Base-by-base conservation (phyloP, 2,329 filamentous ascomycete species). In the Neofusicoccum parvum region DNA sequence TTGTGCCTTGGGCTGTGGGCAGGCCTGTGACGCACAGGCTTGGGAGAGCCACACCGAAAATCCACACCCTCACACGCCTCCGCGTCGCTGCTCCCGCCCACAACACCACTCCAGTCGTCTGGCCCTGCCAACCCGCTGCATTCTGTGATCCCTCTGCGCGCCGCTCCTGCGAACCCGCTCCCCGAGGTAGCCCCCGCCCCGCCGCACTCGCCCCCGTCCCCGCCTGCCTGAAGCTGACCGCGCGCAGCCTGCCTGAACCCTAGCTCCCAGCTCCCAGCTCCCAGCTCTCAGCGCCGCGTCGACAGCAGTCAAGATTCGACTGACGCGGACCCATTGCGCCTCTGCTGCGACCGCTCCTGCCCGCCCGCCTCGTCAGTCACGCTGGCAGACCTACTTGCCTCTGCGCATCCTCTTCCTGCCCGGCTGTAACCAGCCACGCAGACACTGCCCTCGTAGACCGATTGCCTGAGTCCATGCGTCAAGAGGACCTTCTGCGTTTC, bases 401-500 rank as follows among this genome's bases (percentile, higher is more conserved):
- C 68, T 51, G 43, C 27, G 59, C 64, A 50, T 53, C 50, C 59
- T 39, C 48, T 32, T 64, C 70, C 74, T 76, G 76, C 74, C 76
- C 76, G 76, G 76, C 75, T 75, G 66, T 71, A 60, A 70, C 43
- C 66, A 74, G 75, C 75, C 76, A 56, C 71, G 75, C 75, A 77
- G 75, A 72, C 70, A 65, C 63, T 59, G 65, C 67, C 64, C 69
- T 62, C 65, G 37, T 53, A 41, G 34, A 20, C 20, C 50, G 15
- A 20, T 58, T 65, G 64, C 56, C n/a, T 60, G 71, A 70, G 79
- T 92, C 88, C 89, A 97, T 97, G 93, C 94, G 88, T 90, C 90
- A 87, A 80, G 91, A 90, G 83, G 92, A 96, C 82, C 88, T 96
- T 76, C 88, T 96, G 78, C 91, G 92, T 83, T 95, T 96, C 84